phyloP scores from a whole-genome alignment of 306 rosid genomes.

The Cyclanthera cordifolia region DNA sequence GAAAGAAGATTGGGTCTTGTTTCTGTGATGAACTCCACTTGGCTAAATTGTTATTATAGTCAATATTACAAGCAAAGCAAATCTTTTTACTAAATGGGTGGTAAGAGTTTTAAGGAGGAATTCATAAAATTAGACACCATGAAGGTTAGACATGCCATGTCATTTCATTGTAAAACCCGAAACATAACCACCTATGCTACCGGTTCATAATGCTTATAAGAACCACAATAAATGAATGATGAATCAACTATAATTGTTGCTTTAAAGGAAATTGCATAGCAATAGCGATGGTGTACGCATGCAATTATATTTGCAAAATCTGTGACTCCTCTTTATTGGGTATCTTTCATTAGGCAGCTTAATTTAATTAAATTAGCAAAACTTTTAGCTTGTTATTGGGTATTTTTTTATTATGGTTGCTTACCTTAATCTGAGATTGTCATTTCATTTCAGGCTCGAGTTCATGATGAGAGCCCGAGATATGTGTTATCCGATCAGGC shows the following conservation, averaged over 20 bases:
- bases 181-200: background rate
- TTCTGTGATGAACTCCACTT: background rate
- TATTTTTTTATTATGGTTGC: slow-evolving; percentile 2
- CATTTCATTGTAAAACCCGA: background rate
- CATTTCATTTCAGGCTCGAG: slow-evolving; percentile 66
- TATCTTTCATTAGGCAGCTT: slow-evolving; percentile 10
- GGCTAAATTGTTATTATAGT: background rate
- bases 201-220: background rate
- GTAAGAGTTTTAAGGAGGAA: background rate
- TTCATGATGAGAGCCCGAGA: slow-evolving; percentile 87
- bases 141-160: background rate
- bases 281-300: background rate
- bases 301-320: background rate
- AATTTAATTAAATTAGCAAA: no score
- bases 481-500: slow-evolving; percentile 78
- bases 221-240: background rate
- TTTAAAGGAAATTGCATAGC: background rate
- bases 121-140: background rate
- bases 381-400: no score
- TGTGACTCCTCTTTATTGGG: background rate
- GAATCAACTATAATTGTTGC: background rate
- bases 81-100: background rate
- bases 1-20: background rate
- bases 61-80: background rate
- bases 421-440: slow-evolving; percentile 17